Conservation (phyloP, 2,329 filamentous ascomycete genomes). For the Neopestalotiopsis sp. region DNA sequence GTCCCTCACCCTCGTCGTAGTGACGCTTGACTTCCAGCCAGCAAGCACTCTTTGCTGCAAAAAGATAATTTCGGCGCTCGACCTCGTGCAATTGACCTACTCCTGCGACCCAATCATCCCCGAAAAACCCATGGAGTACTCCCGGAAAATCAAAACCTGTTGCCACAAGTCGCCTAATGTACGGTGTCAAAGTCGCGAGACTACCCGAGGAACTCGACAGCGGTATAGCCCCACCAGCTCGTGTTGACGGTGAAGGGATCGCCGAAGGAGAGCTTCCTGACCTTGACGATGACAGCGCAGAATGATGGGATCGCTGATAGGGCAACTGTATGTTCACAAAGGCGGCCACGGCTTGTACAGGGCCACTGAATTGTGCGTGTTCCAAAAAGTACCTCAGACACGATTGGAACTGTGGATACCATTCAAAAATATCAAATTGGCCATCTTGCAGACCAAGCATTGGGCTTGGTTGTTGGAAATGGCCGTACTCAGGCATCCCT, state of each 20-base stretch:
- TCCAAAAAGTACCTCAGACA: constrained; percentile 93
- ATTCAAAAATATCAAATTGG: constrained; percentile 84
- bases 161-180: constrained; percentile 86
- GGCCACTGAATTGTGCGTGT: constrained; percentile 81
- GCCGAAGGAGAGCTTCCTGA: constrained; percentile 41
- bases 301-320: constrained; percentile 69
- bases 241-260: constrained; percentile 35
- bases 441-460: constrained; percentile 34
- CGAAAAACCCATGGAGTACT: constrained; percentile 94
- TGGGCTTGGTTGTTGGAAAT: constrained; percentile 23
- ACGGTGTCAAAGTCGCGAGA: constrained; percentile 78
- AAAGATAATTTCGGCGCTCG: constrained; percentile 92
- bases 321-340: constrained; percentile 93
- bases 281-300: constrained; percentile 48
- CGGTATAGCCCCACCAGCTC: constrained; percentile 34
- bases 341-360: constrained; percentile 86
- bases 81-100: constrained; percentile 84
- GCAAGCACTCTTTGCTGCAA: constrained; percentile 89
- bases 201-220: constrained; percentile 38
- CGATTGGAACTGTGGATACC: constrained; percentile 89
- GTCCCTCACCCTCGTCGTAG: constrained; percentile 85
- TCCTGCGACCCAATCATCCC: constrained; percentile 86
- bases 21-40: constrained; percentile 89
- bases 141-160: constrained; percentile 88
- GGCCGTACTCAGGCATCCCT: constrained; percentile 28